Evolutionary conservation across 768 basidiomycete species (phyloP).

Genomic region (Xerocomus brunneocitrinus): DNA sequence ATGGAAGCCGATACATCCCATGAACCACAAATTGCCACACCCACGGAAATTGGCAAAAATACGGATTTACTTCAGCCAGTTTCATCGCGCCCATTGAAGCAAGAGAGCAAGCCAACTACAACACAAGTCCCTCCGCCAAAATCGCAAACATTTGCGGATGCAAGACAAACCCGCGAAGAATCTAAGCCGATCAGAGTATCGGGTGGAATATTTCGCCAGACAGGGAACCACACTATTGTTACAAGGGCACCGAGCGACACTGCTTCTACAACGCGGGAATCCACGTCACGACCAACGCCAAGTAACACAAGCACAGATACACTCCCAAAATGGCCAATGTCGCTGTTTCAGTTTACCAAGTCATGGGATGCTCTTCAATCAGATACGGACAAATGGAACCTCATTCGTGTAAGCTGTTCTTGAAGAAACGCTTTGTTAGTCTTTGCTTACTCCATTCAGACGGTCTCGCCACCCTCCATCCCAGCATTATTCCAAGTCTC

Average conservation of each 20-base stretch:
- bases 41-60: constrained; percentile 4
- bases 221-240: constrained; percentile 60
- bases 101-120: constrained; percentile 12
- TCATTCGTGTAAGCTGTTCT: constrained; percentile 50
- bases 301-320: constrained; percentile 1
- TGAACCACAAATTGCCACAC: neutral
- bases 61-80: constrained; percentile 35
- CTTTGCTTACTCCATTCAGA: constrained; percentile 32
- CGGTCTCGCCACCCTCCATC: constrained; percentile 49
- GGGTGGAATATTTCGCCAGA: constrained; percentile 68
- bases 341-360: constrained; percentile 60
- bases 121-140: constrained; percentile 10
- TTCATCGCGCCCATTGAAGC: constrained; percentile 33
- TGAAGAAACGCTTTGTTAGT: neutral
- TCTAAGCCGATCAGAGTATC: constrained; percentile 46
- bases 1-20: constrained; percentile 36
- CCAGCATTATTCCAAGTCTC: constrained; percentile 66
- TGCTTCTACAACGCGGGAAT: constrained; percentile 3
- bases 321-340: constrained; percentile 31
- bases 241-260: constrained; percentile 26
- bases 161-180: constrained; percentile 51
- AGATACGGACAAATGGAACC: constrained; percentile 47
- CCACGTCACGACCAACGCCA: neutral
- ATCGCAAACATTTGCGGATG: constrained; percentile 50
- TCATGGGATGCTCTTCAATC: constrained; percentile 48